A percentile compares a stretch with the other conserved stretches of the same genome.
phyloP scores from a whole-genome alignment of 768 basidiomycete genomes.

The Leucocoprinus sp. region DNA sequence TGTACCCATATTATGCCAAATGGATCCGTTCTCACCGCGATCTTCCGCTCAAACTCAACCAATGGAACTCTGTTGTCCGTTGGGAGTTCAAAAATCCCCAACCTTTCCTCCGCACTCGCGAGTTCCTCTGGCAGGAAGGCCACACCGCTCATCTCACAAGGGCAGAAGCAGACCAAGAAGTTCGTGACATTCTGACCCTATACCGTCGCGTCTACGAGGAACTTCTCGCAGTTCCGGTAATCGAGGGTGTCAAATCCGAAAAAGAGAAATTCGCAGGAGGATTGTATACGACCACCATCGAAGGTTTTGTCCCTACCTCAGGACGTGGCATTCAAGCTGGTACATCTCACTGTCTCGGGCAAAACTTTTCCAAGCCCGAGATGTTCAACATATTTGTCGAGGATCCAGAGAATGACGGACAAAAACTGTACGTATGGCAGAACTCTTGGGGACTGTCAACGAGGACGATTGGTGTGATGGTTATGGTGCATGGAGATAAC shows the following conservation, averaged over 20 bases:
- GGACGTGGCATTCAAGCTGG: conserved; percentile 96
- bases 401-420: conserved; percentile 61
- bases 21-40: conserved; percentile 98
- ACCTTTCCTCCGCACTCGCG: conserved; percentile 97
- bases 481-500: conserved; percentile 98
- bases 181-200: conserved; percentile 88
- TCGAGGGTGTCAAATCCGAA: conserved; percentile 94
- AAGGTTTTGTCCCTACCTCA: conserved; percentile 95
- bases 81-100: conserved; percentile 99
- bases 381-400: conserved; percentile 99
- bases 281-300: conserved; percentile 95
- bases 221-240: conserved; percentile 93
- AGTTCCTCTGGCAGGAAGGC: conserved; percentile 99
- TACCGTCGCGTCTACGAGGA: conserved; percentile 96
- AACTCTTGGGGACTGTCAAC: conserved; percentile 98
- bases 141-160: conserved; percentile 93
- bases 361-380: conserved; percentile 92
- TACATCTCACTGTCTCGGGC: conserved; percentile 97
- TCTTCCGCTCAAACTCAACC: conserved; percentile 92
- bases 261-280: conserved; percentile 99
- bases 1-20: conserved; percentile 99
- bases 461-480: conserved; percentile 96
- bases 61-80: conserved; percentile 98
- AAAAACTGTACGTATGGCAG: conserved; percentile 87
- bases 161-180: conserved; percentile 84